phyloP scores from a whole-genome alignment of 768 basidiomycete genomes.

The Rhizopogon vinicolor region DNA sequence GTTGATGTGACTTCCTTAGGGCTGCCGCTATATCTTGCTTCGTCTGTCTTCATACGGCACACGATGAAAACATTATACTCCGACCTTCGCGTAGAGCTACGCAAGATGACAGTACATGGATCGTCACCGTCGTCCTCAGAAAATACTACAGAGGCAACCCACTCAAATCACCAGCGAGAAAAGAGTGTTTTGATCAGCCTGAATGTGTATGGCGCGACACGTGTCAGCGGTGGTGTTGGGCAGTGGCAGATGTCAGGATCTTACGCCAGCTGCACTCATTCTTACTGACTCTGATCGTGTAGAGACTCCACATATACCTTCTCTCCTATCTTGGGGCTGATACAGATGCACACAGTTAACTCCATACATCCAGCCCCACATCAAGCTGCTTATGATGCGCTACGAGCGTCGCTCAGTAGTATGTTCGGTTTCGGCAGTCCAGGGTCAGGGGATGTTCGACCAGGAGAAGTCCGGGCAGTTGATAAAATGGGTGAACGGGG shows the following conservation, averaged over 20 bases:
- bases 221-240: constrained; percentile 57
- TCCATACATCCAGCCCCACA: constrained; percentile 80
- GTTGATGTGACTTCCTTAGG: constrained; percentile 33
- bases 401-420: constrained; percentile 32
- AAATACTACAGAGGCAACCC: neutral
- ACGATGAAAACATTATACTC: constrained; percentile 74
- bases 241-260: constrained; percentile 71
- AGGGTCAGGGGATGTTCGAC: constrained; percentile 10
- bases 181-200: constrained; percentile 56
- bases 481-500: neutral
- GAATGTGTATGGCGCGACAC: constrained; percentile 49
- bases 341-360: constrained; percentile 61
- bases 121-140: constrained; percentile 6
- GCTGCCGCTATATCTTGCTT: constrained; percentile 66
- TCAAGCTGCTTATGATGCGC: constrained; percentile 60
- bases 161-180: constrained; percentile 34
- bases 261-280: neutral
- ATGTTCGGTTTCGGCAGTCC: constrained; percentile 17
- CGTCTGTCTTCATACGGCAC: constrained; percentile 64
- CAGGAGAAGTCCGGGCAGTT: constrained; percentile 9
- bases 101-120: constrained; percentile 36
- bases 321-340: constrained; percentile 60
- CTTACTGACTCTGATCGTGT: neutral
- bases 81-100: constrained; percentile 53
- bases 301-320: constrained; percentile 74